phyloP scores from a whole-genome alignment of 495 filamentous ascomycete species.

The Lichenothelia convexa region DNA sequence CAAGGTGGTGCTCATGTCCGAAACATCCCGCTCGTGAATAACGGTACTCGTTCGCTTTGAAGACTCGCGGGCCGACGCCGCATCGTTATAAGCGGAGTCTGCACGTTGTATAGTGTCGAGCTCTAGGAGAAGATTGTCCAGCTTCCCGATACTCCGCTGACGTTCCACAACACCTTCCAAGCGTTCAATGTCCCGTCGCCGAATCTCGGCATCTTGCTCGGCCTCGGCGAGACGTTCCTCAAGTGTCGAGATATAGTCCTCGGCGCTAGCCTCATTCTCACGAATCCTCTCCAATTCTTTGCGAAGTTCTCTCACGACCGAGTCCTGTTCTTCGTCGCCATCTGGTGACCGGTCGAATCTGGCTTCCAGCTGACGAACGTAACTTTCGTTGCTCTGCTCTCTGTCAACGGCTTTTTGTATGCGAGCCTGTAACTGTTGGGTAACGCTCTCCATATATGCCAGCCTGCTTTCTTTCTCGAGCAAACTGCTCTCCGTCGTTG shows the following conservation, averaged over 20 bases:
- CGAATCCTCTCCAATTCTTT: constrained; percentile 82
- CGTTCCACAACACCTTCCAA: constrained; percentile 91
- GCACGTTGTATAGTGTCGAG: constrained; percentile 46
- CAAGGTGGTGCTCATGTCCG: constrained; percentile 4
- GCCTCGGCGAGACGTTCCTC: constrained; percentile 91
- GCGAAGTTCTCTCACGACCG: constrained; percentile 68
- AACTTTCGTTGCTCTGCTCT: constrained; percentile 73
- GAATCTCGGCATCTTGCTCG: constrained; percentile 87
- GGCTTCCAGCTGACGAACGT: constrained; percentile 75
- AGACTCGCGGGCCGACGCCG: too few relatives aligned
- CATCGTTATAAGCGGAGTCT: constrained; percentile 15
- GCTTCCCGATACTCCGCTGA: constrained; percentile 82
- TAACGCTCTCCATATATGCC: constrained; percentile 79
- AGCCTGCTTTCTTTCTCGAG: constrained; percentile 88
- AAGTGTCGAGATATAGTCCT: constrained; percentile 94
- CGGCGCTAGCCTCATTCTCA: constrained; percentile 71
- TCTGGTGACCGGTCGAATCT: constrained; percentile 78
- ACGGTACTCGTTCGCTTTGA: constrained; percentile 15
- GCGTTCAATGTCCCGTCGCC: constrained; percentile 90
- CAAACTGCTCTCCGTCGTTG: constrained; percentile 64
- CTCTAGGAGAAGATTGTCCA: constrained; percentile 82
- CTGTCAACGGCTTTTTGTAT: constrained; percentile 81
- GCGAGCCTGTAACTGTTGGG: constrained; percentile 70
- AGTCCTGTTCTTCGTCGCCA: constrained; percentile 79
- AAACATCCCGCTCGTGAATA: constrained; percentile 11